Conservation (phyloP, 768 basidiomycete genomes). For the Pleurotus ostreatus region DNA sequence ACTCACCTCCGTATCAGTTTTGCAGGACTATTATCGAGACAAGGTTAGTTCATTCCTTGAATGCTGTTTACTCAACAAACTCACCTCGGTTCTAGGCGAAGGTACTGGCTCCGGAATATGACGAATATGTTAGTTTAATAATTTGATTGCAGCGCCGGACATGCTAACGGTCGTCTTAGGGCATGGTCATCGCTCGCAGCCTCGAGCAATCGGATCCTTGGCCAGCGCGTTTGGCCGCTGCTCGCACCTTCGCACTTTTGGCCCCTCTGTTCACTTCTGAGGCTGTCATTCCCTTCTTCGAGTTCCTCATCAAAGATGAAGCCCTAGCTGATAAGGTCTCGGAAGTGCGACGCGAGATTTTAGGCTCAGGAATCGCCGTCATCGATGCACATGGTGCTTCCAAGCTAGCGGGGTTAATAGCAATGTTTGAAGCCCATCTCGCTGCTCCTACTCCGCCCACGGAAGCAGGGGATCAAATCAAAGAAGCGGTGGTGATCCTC, state of each 20-base stretch:
- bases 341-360: conserved; percentile 83
- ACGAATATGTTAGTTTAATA: conserved; percentile 70
- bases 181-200: conserved; percentile 87
- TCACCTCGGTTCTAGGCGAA: conserved; percentile 52
- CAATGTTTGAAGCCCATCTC: conserved; percentile 78
- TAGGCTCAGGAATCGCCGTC: conserved; percentile 76
- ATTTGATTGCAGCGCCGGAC: neutral
- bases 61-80: neutral
- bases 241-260: conserved; percentile 60
- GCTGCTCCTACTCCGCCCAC: conserved; percentile 48
- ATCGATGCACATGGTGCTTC: conserved; percentile 81
- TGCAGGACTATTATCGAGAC: conserved; percentile 78
- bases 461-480: conserved; percentile 81
- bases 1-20: conserved; percentile 38
- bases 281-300: conserved; percentile 71
- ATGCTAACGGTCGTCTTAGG: conserved; percentile 41
- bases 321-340: conserved; percentile 83
- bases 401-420: conserved; percentile 69
- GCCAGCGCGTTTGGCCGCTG: conserved; percentile 74
- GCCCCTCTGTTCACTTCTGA: conserved; percentile 60
- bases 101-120: conserved; percentile 86
- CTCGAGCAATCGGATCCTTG: conserved; percentile 89
- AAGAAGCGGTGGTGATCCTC: conserved; percentile 92
- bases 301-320: conserved; percentile 80
- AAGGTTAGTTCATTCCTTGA: conserved; percentile 44